phyloP scores from a whole-genome alignment of 176 grass and related monocot species.

The Carex kokanica region DNA sequence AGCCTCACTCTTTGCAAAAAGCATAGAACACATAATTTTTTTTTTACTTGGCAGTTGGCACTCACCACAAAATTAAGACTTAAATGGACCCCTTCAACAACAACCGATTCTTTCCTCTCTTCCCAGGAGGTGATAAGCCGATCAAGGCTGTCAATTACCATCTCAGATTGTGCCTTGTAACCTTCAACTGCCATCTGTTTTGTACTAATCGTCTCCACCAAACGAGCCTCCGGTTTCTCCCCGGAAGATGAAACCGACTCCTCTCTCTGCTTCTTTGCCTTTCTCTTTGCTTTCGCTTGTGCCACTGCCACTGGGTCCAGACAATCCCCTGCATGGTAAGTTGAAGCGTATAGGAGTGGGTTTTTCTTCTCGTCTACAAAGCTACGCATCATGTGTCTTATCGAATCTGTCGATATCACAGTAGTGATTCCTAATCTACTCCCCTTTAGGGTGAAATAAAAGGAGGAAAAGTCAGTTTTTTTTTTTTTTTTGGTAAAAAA shows the following conservation, averaged over 20 bases:
- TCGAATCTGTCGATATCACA: slow-evolving; percentile 90
- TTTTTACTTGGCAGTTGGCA: slow-evolving; percentile 21
- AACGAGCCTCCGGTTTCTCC: slow-evolving; percentile 37
- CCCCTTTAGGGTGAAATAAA: slow-evolving; percentile 35
- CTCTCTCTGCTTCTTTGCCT: slow-evolving; percentile 64
- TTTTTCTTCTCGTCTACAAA: slow-evolving; percentile 80
- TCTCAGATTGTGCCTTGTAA: slow-evolving; percentile 92
- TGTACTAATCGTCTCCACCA: slow-evolving; percentile 53
- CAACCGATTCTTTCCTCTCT: slow-evolving; percentile 88
- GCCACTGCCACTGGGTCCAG: slow-evolving; percentile 76
- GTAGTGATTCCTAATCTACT: slow-evolving; percentile 84
- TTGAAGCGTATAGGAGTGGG: slow-evolving; percentile 88
- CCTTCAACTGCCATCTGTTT: slow-evolving; percentile 92
- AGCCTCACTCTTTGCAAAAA: no score
- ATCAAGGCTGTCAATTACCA: slow-evolving; percentile 96
- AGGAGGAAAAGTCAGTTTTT: not conserved
- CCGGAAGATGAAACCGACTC: slow-evolving; percentile 40
- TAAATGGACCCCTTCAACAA: slow-evolving; percentile 95
- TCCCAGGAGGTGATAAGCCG: slow-evolving; percentile 89
- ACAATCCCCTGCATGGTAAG: slow-evolving; percentile 91
- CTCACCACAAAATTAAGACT: slow-evolving; percentile 97
- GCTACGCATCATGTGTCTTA: slow-evolving; percentile 97
- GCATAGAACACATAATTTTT: no score
- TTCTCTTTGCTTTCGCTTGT: slow-evolving; percentile 70
- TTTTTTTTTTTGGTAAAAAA: not conserved